These are phyloP conservation scores for Tuber calosporum DNA, from an alignment of 495 filamentous ascomycete species.

Conservation along the genomic window DNA sequence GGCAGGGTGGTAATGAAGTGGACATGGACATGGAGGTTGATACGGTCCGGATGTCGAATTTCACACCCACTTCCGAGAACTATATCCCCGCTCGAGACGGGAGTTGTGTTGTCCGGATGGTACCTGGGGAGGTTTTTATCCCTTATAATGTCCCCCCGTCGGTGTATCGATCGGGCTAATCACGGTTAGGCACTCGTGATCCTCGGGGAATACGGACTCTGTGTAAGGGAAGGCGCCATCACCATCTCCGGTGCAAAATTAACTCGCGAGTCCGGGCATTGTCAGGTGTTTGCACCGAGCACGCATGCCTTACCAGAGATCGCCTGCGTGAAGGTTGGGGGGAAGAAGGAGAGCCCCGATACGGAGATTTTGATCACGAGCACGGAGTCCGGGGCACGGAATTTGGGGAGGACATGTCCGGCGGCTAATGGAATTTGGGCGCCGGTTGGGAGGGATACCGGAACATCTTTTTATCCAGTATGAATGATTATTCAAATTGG, in stretches of 20 bases:
- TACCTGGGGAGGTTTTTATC: constrained; percentile 23
- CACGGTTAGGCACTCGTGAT: constrained; percentile 49
- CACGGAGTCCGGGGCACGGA: constrained; percentile 48
- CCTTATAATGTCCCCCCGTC: neutral
- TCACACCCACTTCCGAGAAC: constrained; percentile 36
- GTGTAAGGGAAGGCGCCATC: constrained; percentile 52
- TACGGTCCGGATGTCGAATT: constrained; percentile 39
- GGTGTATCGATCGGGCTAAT: constrained; percentile 10
- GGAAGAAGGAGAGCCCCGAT: constrained; percentile 46
- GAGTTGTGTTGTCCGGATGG: constrained; percentile 15
- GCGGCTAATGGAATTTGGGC: constrained; percentile 57
- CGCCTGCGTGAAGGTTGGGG: constrained; percentile 43
- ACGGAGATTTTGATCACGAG: constrained; percentile 47
- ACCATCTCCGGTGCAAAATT: constrained; percentile 55
- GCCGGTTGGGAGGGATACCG: constrained; percentile 40
- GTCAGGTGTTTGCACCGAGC: constrained; percentile 53
- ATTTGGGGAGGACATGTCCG: constrained; percentile 52
- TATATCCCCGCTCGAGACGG: constrained; percentile 20
- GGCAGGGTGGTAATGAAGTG: constrained; percentile 16
- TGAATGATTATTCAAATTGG: constrained; percentile 6
- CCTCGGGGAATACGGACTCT: constrained; percentile 55
- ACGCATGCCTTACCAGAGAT: constrained; percentile 59
- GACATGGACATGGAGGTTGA: constrained; percentile 25
- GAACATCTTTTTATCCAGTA: constrained; percentile 26
- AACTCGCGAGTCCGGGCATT: constrained; percentile 45